Evolutionary conservation across 345 rosid species (phyloP).

Genomic region (Aquilaria malaccensis): DNA sequence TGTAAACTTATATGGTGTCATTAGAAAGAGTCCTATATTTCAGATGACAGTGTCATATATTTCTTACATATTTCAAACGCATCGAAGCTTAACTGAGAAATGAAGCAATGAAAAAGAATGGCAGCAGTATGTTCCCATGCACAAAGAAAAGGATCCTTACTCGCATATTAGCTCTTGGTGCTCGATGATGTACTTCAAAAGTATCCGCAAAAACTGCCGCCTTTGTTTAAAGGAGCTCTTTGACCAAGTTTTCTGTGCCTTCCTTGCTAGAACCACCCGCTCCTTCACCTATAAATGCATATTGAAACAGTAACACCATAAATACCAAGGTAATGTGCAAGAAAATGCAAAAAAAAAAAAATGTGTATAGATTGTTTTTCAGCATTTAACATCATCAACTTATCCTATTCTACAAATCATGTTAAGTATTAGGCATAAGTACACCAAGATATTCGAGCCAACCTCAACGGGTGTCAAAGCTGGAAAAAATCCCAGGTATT

Average conservation of each 20-base stretch:
- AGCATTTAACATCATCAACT: background rate
- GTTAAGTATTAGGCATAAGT: background rate
- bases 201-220: constrained; percentile 88
- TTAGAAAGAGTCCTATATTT: too few species aligned
- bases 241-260: constrained; percentile 92
- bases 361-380: background rate
- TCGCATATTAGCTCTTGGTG: constrained; percentile 98
- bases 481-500: constrained; percentile 79
- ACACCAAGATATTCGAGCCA: constrained; percentile 6
- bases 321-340: background rate
- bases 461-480: constrained; percentile 75
- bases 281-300: constrained; percentile 54
- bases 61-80: too few species aligned
- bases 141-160: constrained; percentile 35
- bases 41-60: too few species aligned
- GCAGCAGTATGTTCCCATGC: background rate
- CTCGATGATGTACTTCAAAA: constrained; percentile 80
- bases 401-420: too few species aligned
- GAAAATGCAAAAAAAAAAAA: background rate
- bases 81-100: background rate
- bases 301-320: background rate
- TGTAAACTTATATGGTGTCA: too few species aligned
- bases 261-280: constrained; percentile 75
- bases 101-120: background rate
- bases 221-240: constrained; percentile 89